phyloP scores from a whole-genome alignment of 768 basidiomycete genomes.

The Psilocybe sp. region DNA sequence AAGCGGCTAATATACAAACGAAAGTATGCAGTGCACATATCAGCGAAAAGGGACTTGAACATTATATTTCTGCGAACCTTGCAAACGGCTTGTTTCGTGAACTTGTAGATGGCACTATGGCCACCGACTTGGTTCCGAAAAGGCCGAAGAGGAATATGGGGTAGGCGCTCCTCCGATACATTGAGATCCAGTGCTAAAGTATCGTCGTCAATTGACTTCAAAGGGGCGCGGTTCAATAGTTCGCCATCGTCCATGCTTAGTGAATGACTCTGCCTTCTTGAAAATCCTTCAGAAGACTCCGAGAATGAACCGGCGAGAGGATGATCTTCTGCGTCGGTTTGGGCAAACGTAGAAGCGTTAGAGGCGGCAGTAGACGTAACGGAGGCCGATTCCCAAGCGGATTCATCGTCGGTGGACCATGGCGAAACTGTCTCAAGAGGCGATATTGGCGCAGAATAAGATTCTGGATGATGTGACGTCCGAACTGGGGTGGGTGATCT shows the following conservation, averaged over 20 bases:
- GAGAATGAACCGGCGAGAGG: conserved; percentile 14
- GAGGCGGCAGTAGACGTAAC: conserved; percentile 59
- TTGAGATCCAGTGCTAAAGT: conserved; percentile 34
- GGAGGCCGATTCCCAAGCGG: conserved; percentile 72
- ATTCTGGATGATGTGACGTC: conserved; percentile 22
- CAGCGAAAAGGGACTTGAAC: conserved; percentile 16
- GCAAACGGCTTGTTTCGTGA: conserved; percentile 96
- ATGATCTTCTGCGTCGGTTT: conserved; percentile 12
- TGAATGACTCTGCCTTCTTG: conserved; percentile 2
- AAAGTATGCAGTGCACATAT: conserved; percentile 18
- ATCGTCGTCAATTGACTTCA: conserved; percentile 23
- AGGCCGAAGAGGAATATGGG: conserved; percentile 89
- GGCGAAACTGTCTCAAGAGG: conserved; percentile 47
- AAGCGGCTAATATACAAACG: conserved; percentile 63
- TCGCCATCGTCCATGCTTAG: conserved; percentile 14
- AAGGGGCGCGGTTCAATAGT: conserved; percentile 15
- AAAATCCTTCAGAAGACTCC: neutral
- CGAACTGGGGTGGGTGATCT: conserved; percentile 39
- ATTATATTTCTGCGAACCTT: conserved; percentile 62
- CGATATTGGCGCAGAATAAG: conserved; percentile 24
- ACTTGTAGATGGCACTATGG: conserved; percentile 96
- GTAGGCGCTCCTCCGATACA: conserved; percentile 57
- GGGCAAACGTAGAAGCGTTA: conserved; percentile 39
- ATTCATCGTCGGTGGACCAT: conserved; percentile 78
- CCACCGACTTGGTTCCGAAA: conserved; percentile 99